Base-by-base conservation (phyloP, 148 eudicot genomes). In the Silene conica region DNA sequence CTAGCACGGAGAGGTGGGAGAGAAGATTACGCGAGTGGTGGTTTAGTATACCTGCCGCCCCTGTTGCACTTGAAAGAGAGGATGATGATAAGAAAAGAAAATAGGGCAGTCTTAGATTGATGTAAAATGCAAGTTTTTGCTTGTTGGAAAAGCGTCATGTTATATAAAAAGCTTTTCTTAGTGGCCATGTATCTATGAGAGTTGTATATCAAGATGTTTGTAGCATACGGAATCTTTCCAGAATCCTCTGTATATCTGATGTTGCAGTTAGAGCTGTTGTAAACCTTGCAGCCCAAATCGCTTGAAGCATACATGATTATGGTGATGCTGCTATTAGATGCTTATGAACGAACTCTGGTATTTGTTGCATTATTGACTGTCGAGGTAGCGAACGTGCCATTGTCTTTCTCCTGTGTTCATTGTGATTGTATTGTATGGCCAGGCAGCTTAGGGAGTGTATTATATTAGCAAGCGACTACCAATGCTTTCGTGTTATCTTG, bases 31-130 rank as follows among this genome's bases (percentile, higher is more conserved):
- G 88, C 77, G 98, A 89, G 72, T 94, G 98, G 97, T 94, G 97
- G 98, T 94, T 91, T 75, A 91, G 98, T 74, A 88, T 94, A 73
- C 98, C 98, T 3, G 97, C 92, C 1, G 97, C 98, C 73, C 98
- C 97, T 3, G 97, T 94, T 23, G 63, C 87, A 38, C 89, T 93
- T 9, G 90, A 89, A 75, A 83, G 83, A 76, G 80, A 70, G 5
- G 80, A 85, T 34, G 96, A 93, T 46, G 90, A 88, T 54, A 93
- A 91, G 83, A 93, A 93, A 83, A 83, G 75, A 19, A 89, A 73
- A 78, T 80, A 75, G 55, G 61, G 50, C 5, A 10, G 18, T 1
- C 43, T 26, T 52, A 25, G 73, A 3, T 69, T 50, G 59, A 18
- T 67, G 70, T 67, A 67, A 41, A n/a, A 67, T 21, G 43, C 12